phyloP scores from a whole-genome alignment of 1,139 yeast species.

The Candida albicans region DNA sequence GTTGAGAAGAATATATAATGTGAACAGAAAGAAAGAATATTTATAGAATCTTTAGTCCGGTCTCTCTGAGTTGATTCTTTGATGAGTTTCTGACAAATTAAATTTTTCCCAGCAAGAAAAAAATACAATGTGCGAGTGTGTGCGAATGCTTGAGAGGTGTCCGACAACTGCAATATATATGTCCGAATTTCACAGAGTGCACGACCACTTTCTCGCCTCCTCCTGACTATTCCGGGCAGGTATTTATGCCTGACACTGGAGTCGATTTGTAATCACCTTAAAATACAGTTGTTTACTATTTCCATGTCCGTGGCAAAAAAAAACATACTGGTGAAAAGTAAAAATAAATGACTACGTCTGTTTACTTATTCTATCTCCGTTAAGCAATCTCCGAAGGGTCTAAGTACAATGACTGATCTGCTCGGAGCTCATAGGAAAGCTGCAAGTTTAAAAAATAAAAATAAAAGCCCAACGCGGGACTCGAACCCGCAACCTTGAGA shows the following conservation, averaged over 20 bases:
- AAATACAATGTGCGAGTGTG: background rate
- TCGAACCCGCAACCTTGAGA: constrained; percentile 49
- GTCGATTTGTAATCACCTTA: no score
- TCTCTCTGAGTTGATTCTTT: background rate
- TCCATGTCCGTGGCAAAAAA: no score
- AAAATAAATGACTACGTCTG: no score
- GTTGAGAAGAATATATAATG: background rate
- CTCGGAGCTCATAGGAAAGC: no score
- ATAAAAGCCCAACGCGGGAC: constrained; percentile 37
- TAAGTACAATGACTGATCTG: no score
- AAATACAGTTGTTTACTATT: no score
- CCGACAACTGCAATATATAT: background rate
- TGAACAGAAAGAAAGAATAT: background rate
- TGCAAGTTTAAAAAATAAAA: background rate
- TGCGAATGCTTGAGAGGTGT: background rate
- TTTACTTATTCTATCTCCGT: no score
- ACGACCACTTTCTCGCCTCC: background rate
- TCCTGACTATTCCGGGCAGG: no score
- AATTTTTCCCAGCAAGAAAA: background rate
- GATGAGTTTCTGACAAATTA: background rate
- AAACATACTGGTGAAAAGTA: no score
- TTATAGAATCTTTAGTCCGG: background rate
- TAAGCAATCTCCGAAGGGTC: no score
- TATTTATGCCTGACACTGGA: no score
- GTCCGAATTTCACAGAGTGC: background rate